Percentiles rank a stretch among this genome's conserved stretches.
phyloP scores from a whole-genome alignment of 169 alveolate species.

The Eimeria falciformis region DNA sequence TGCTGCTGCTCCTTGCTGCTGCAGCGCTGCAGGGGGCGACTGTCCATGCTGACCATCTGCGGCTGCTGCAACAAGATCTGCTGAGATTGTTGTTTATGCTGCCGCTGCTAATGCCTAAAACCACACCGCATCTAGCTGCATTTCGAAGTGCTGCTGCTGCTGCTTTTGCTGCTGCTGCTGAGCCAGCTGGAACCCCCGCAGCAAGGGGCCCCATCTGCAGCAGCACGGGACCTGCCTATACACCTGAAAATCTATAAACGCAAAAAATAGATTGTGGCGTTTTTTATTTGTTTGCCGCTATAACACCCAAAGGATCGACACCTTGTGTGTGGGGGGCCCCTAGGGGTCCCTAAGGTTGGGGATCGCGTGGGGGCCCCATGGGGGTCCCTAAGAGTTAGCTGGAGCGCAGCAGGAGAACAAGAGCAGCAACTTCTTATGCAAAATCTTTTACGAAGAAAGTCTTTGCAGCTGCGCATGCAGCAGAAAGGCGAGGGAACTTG shows the following conservation, averaged over 20 bases:
- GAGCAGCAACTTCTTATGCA: too few relatives aligned
- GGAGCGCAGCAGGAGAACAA: too few relatives aligned
- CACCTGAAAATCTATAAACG: too few relatives aligned
- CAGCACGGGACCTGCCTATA: too few relatives aligned
- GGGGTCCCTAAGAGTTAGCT: background rate
- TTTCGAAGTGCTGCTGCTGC: background rate
- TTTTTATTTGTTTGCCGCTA: background rate
- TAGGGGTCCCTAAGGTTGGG: too few relatives aligned
- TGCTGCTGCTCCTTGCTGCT: background rate
- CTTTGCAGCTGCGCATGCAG: too few relatives aligned
- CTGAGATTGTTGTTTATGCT: background rate
- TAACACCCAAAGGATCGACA: background rate
- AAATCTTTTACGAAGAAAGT: too few relatives aligned
- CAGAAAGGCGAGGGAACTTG: too few relatives aligned
- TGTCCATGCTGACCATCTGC: background rate
- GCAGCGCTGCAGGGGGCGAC: background rate
- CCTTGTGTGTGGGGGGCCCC: too few relatives aligned
- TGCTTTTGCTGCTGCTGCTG: conserved; percentile 20
- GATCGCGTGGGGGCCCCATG: conserved; percentile 5
- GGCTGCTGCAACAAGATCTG: background rate
- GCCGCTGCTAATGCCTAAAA: conserved; percentile 5
- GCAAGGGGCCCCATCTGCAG: too few relatives aligned
- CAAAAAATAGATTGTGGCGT: too few relatives aligned
- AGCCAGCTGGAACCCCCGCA: background rate
- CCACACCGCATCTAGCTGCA: background rate